phyloP scores from a whole-genome alignment of 176 grass and related monocot genomes.

The Elaeis guineensis region DNA sequence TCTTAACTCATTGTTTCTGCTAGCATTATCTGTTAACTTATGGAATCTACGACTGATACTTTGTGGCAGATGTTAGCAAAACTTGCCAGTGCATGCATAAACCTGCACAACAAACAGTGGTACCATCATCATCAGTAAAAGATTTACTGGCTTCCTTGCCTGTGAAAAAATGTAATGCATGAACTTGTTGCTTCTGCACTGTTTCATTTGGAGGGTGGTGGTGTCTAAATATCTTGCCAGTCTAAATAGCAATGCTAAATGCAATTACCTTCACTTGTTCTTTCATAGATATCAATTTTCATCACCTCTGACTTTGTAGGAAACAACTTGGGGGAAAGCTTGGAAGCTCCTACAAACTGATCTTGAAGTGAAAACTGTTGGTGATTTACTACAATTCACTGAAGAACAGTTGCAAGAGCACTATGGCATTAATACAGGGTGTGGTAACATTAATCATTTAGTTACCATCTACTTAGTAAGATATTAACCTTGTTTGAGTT shows the following conservation, averaged over 20 bases:
- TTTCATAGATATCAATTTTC: not conserved
- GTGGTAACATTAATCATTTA: not conserved
- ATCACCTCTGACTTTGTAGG: constrained; percentile 37
- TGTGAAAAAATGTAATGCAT: constrained; percentile 79
- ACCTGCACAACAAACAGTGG: constrained; percentile 94
- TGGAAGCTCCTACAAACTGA: constrained; percentile 80
- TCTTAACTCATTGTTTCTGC: not conserved
- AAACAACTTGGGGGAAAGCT: constrained; percentile 97
- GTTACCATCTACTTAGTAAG: too few relatives aligned
- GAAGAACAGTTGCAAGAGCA: constrained; percentile 66
- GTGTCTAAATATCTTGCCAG: too few relatives aligned
- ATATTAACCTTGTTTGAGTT: too few relatives aligned
- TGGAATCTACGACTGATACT: constrained; percentile 12
- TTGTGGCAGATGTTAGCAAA: constrained; percentile 85
- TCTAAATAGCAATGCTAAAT: too few relatives aligned
- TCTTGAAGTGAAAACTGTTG: constrained; percentile 68
- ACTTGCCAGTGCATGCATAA: constrained; percentile 91
- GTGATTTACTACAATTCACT: constrained; percentile 68
- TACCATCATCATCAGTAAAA: constrained; percentile 71
- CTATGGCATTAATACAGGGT: constrained; percentile 92
- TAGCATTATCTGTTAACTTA: constrained; percentile 11
- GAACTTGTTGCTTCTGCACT: not conserved
- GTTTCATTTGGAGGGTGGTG: not conserved
- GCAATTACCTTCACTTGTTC: too few relatives aligned
- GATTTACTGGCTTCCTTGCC: constrained; percentile 68